Conservation (phyloP, 805 yeast genomes). For the Ogataea ramenticola region DNA sequence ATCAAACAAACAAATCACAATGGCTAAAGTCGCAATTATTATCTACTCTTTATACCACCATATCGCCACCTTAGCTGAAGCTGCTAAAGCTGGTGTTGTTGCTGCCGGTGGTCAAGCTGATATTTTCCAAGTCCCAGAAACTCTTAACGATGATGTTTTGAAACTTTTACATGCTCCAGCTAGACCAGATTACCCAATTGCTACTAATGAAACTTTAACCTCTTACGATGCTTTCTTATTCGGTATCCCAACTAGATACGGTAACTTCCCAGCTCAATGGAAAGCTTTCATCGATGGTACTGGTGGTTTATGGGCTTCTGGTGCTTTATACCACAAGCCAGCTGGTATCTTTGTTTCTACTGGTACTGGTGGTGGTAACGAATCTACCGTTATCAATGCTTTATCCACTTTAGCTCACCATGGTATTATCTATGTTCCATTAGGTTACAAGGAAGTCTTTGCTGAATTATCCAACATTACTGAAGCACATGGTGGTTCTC, state of each 20-base stretch:
- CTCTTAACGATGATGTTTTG: constrained; percentile 58
- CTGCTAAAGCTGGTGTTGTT: constrained; percentile 62
- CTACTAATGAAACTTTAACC: constrained; percentile 46
- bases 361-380: constrained; percentile 74
- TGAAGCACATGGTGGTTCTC: constrained; percentile 74
- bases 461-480: constrained; percentile 46
- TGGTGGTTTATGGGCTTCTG: constrained; percentile 69
- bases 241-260: constrained; percentile 78
- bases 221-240: constrained; percentile 68
- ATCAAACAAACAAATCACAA: too few species aligned
- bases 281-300: constrained; percentile 70
- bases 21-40: constrained; percentile 60
- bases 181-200: constrained; percentile 50
- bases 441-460: constrained; percentile 61
- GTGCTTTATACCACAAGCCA: constrained; percentile 63
- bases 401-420: constrained; percentile 63
- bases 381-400: constrained; percentile 53
- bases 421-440: constrained; percentile 70
- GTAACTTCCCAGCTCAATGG: constrained; percentile 72
- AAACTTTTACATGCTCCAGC: constrained; percentile 58
- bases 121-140: constrained; percentile 76
- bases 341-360: constrained; percentile 69
- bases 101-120: constrained; percentile 64
- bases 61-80: constrained; percentile 59
- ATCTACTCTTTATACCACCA: constrained; percentile 82